Evolutionary conservation across 345 rosid species (phyloP).

Genomic region (Crucihimalaya himalaica): DNA sequence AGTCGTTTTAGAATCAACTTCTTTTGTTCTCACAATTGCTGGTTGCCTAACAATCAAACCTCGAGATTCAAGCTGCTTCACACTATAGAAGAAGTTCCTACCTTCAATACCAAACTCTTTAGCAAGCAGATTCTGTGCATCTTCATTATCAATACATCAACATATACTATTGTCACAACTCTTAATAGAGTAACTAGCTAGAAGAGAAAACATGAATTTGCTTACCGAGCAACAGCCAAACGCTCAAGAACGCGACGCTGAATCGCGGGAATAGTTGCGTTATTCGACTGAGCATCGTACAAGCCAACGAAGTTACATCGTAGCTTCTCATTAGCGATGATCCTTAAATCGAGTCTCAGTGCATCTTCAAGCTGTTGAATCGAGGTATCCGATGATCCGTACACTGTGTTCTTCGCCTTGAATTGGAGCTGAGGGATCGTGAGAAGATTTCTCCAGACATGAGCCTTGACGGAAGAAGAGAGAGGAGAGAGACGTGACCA

Average conservation of each 20-base stretch:
- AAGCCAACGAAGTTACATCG: conserved; percentile 67
- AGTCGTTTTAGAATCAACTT: conserved; percentile 56
- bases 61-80: conserved; percentile 73
- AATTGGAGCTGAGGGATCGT: conserved; percentile 56
- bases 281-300: conserved; percentile 49
- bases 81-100: conserved; percentile 65
- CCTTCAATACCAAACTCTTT: conserved; percentile 78
- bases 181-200: not conserved
- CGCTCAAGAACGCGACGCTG: conserved; percentile 72
- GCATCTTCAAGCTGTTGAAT: conserved; percentile 58
- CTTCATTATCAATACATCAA: conserved; percentile 60
- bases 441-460: conserved; percentile 61
- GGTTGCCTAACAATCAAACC: conserved; percentile 73
- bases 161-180: not conserved
- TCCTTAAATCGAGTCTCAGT: conserved; percentile 51
- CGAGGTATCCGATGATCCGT: conserved; percentile 36
- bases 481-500: conserved; percentile 48
- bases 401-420: conserved; percentile 36
- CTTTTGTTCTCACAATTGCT: conserved; percentile 73
- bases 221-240: conserved; percentile 59
- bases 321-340: conserved; percentile 57
- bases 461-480: conserved; percentile 41
- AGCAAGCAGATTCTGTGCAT: conserved; percentile 71
- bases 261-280: conserved; percentile 37
- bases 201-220: not conserved